A percentile compares a stretch with the other conserved stretches of the same genome.
phyloP scores from a whole-genome alignment of 2,329 filamentous ascomycete genomes.

The Fonsecaea nubica region DNA sequence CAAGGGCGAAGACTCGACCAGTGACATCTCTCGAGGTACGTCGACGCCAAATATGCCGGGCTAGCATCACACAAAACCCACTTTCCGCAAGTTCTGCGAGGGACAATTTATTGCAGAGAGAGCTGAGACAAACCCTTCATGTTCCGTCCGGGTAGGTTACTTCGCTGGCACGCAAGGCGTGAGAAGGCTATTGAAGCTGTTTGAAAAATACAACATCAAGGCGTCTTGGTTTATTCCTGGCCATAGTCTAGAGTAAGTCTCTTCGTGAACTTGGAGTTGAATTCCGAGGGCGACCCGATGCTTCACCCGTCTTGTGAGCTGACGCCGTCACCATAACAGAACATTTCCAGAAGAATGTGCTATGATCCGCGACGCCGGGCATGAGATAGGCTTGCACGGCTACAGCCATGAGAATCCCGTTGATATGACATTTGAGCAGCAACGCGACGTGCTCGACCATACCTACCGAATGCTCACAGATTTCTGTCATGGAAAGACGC shows the following conservation, averaged over 20 bases:
- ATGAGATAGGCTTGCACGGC: slow-evolving; percentile 72
- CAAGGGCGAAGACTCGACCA: slow-evolving; percentile 73
- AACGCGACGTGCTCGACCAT: slow-evolving; percentile 80
- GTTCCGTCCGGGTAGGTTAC: slow-evolving; percentile 49
- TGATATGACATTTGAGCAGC: slow-evolving; percentile 76
- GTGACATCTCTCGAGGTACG: slow-evolving; percentile 72
- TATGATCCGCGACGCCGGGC: slow-evolving; percentile 66
- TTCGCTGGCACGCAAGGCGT: slow-evolving; percentile 74
- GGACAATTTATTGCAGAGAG: neutral
- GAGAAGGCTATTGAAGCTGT: slow-evolving; percentile 71
- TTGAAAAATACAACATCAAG: slow-evolving; percentile 75
- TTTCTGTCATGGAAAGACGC: slow-evolving; percentile 70
- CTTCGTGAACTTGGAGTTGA: neutral
- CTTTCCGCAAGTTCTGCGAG: neutral
- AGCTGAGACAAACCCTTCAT: neutral
- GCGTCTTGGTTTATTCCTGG: slow-evolving; percentile 71
- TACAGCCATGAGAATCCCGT: slow-evolving; percentile 77
- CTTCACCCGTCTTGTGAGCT: neutral
- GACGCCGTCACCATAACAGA: slow-evolving; percentile 18
- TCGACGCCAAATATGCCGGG: neutral
- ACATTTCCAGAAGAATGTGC: slow-evolving; percentile 71
- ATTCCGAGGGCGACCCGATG: neutral
- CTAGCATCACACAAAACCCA: neutral
- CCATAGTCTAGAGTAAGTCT: slow-evolving; percentile 60
- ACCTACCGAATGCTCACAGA: slow-evolving; percentile 74